phyloP scores from a whole-genome alignment of 805 yeast species.

The Nakazawaea populi region DNA sequence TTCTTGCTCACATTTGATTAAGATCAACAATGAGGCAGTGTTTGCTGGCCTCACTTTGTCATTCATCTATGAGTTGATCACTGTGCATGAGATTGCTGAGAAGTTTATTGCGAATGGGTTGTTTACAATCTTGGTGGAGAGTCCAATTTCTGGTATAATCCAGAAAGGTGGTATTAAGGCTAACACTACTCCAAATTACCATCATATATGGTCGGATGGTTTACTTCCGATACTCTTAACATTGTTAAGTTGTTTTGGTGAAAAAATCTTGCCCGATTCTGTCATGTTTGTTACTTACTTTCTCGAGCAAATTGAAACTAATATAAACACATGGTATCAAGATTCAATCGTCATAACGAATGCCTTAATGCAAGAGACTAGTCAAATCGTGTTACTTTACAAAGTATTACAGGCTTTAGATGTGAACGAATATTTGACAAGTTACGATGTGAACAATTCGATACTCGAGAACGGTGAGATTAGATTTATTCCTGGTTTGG shows the following conservation, averaged over 20 bases:
- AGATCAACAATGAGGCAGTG: slow-evolving; percentile 55
- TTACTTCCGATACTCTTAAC: slow-evolving; percentile 61
- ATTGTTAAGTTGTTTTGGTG: slow-evolving; percentile 58
- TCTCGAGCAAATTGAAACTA: slow-evolving; percentile 55
- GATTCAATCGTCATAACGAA: slow-evolving; percentile 44
- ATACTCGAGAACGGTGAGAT: slow-evolving; percentile 14
- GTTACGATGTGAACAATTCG: slow-evolving; percentile 6
- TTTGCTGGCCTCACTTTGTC: slow-evolving; percentile 69
- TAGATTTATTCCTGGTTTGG: slow-evolving; percentile 50
- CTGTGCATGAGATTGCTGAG: slow-evolving; percentile 59
- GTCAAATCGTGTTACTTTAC: slow-evolving; percentile 61
- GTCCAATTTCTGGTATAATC: slow-evolving; percentile 62
- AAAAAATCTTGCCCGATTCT: slow-evolving; percentile 56
- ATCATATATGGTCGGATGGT: slow-evolving; percentile 84
- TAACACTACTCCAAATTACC: slow-evolving; percentile 43
- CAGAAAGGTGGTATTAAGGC: slow-evolving; percentile 61
- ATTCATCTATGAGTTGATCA: slow-evolving; percentile 63
- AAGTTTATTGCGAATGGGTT: slow-evolving; percentile 59
- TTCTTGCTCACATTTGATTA: slow-evolving; percentile 59
- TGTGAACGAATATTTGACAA: slow-evolving; percentile 39
- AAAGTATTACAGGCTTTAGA: slow-evolving; percentile 49
- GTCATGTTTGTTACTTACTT: slow-evolving; percentile 59
- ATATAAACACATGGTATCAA: slow-evolving; percentile 65
- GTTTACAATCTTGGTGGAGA: slow-evolving; percentile 62
- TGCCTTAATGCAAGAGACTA: slow-evolving; percentile 53